phyloP scores from a whole-genome alignment of 73 alveolate genomes.

The Tetrahymena malaccensis region DNA sequence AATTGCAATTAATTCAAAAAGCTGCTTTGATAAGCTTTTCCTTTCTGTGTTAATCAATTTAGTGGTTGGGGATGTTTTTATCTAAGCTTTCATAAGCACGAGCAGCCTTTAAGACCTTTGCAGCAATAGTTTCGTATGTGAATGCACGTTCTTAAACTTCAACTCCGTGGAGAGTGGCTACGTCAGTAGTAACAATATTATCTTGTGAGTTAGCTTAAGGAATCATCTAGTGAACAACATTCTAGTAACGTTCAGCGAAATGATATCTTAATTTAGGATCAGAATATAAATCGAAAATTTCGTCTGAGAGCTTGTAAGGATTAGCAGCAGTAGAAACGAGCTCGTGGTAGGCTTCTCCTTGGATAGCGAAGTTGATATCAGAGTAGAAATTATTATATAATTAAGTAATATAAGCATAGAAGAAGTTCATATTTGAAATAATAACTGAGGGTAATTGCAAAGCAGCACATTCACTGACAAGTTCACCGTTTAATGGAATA shows the following conservation, averaged over 20 bases:
- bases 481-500: conserved; percentile 20
- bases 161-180: conserved; percentile 7
- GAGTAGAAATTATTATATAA: conserved; percentile 9
- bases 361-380: conserved; percentile 22
- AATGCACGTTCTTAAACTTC: background rate
- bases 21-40: background rate
- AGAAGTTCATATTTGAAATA: background rate
- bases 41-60: background rate
- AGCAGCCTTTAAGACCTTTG: conserved; percentile 26
- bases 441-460: conserved; percentile 40
- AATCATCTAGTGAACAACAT: background rate
- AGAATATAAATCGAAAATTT: conserved; percentile 15
- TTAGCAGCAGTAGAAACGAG: conserved; percentile 6
- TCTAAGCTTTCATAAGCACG: conserved; percentile 9
- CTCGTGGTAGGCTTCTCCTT: conserved; percentile 30
- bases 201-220: background rate
- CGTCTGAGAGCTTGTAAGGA: conserved; percentile 31
- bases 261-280: conserved; percentile 40
- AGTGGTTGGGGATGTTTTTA: background rate
- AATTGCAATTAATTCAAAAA: background rate
- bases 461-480: conserved; percentile 41
- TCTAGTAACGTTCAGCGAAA: conserved; percentile 18
- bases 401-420: conserved; percentile 20
- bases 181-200: background rate
- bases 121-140: conserved; percentile 16